A percentile compares a stretch with the other conserved stretches of the same genome.
Evolutionary conservation across 225 moss, liverwort and hornwort species (phyloP).

Genomic region (Antitrichia curtipendula): DNA sequence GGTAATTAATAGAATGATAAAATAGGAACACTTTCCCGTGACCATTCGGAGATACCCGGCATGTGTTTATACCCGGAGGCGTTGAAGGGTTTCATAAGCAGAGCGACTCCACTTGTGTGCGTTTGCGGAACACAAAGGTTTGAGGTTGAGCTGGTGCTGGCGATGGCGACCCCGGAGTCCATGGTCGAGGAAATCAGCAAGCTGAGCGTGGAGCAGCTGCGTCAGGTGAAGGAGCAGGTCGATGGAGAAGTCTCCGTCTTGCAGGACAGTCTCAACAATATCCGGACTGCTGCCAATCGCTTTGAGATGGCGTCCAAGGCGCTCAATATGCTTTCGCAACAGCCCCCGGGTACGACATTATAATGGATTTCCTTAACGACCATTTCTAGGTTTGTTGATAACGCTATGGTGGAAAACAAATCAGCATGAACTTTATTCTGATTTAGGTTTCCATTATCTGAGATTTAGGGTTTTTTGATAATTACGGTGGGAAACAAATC

Average conservation of each 20-base stretch:
- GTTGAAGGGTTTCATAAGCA: neutral
- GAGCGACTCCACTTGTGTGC: neutral
- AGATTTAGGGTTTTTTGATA: neutral
- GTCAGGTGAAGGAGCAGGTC: slow-evolving; percentile 87
- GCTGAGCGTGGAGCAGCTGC: slow-evolving; percentile 88
- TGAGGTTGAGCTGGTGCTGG: neutral
- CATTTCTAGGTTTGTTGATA: neutral
- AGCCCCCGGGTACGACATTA: slow-evolving; percentile 34
- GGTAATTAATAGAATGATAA: no score
- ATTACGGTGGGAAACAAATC: neutral
- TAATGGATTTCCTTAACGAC: neutral
- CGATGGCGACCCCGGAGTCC: slow-evolving; percentile 57
- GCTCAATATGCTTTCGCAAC: slow-evolving; percentile 55
- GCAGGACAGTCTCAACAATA: slow-evolving; percentile 76
- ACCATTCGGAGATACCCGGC: no score
- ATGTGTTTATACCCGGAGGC: neutral
- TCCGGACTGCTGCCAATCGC: slow-evolving; percentile 88
- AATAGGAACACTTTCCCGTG: no score
- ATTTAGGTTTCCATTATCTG: neutral
- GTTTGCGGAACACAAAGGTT: neutral
- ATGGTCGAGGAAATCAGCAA: slow-evolving; percentile 77
- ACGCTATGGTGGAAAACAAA: neutral
- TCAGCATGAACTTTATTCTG: neutral
- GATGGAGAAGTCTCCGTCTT: slow-evolving; percentile 65
- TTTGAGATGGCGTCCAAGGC: slow-evolving; percentile 91